Evolutionary conservation across 106 monocot genomes (phyloP).

Genomic region (Allium fistulosum): DNA sequence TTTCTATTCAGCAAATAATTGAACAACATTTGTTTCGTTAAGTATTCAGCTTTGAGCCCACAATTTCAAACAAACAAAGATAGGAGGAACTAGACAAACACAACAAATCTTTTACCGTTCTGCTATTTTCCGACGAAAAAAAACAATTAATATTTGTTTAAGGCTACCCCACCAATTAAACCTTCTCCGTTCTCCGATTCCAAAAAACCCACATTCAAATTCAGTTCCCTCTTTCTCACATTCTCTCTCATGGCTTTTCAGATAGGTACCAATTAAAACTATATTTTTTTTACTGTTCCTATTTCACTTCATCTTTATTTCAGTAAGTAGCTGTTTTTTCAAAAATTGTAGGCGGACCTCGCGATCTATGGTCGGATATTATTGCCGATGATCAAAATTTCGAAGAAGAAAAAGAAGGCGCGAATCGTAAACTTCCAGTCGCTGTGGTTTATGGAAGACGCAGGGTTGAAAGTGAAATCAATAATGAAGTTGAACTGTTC

Average conservation of each 20-base stretch:
- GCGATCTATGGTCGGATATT: slow-evolving; percentile 41
- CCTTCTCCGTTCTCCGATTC: no score
- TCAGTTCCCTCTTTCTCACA: background rate
- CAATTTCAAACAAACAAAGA: no score
- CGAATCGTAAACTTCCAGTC: slow-evolving; percentile 1
- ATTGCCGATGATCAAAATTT: slow-evolving; percentile 3
- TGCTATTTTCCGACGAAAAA: no score
- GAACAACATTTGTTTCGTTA: no score
- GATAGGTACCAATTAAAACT: slow-evolving; percentile 13
- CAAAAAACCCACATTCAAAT: slow-evolving; percentile 1
- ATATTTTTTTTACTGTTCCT: background rate
- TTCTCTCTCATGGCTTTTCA: slow-evolving; percentile 18
- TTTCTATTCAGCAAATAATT: no score
- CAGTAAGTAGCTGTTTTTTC: background rate
- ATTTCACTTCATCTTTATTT: background rate
- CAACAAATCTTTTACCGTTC: no score
- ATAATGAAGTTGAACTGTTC: slow-evolving; percentile 11
- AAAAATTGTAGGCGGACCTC: slow-evolving; percentile 8
- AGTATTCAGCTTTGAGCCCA: no score
- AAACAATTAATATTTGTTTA: no score
- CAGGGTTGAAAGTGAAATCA: slow-evolving; percentile 5
- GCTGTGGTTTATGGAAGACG: slow-evolving; percentile 37
- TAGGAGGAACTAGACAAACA: no score
- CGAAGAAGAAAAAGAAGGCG: background rate
- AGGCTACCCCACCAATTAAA: no score